A percentile compares a stretch with the other conserved stretches of the same genome.
Conservation (phyloP, 345 rosid species). For the Citropsis articulata region DNA sequence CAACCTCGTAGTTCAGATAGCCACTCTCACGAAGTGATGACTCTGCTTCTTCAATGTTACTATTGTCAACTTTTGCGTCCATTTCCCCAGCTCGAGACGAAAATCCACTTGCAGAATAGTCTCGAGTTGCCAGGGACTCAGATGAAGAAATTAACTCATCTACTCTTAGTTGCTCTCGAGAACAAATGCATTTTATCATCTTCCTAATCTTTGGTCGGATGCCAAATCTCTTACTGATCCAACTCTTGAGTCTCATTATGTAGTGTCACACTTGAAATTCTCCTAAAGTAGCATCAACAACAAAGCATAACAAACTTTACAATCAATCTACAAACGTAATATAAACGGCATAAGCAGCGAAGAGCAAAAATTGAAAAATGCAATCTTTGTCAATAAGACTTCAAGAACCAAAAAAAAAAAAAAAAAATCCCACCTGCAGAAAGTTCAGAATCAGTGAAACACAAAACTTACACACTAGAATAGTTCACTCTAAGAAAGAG, state of each 20-base stretch:
- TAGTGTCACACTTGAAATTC: constrained; percentile 31
- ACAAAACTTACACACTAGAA: not conserved
- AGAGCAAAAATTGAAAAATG: not conserved
- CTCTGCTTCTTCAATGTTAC: constrained; percentile 81
- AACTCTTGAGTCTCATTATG: constrained; percentile 44
- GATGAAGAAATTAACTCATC: constrained; percentile 57
- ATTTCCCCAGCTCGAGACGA: constrained; percentile 61
- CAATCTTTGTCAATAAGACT: not conserved
- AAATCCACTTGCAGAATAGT: constrained; percentile 69
- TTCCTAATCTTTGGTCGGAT: constrained; percentile 37
- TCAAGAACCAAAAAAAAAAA: not conserved
- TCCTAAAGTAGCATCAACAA: constrained; percentile 20
- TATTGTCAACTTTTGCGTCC: constrained; percentile 57
- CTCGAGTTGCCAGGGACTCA: constrained; percentile 76
- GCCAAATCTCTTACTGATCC: constrained; percentile 37
- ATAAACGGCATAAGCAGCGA: not conserved
- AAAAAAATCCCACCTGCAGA: constrained; percentile 2
- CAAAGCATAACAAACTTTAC: not conserved
- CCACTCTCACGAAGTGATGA: constrained; percentile 83
- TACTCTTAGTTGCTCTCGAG: constrained; percentile 45
- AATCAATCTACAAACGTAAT: not conserved
- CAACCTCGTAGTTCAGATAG: constrained; percentile 70
- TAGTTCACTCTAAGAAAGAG: not conserved
- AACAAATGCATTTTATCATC: constrained; percentile 78
- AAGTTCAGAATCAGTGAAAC: constrained; percentile 1